Evolutionary conservation across 2,329 filamentous ascomycete species (phyloP).

Genomic region (Penicillium olsonii): DNA sequence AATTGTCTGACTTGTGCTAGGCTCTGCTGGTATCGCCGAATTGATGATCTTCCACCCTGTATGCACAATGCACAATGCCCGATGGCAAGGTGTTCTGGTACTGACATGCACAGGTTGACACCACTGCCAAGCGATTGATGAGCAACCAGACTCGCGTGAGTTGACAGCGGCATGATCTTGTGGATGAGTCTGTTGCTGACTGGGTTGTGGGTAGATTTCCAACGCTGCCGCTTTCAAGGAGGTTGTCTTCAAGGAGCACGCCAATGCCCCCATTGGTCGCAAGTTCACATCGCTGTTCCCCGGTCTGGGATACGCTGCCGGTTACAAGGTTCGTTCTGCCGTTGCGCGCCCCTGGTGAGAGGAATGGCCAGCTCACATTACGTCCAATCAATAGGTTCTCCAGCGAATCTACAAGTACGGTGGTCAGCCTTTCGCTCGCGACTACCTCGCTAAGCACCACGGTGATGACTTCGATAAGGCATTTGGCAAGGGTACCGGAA

Average conservation of each 20-base stretch:
- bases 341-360: neutral
- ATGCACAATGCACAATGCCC: conserved; percentile 40
- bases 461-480: conserved; percentile 79
- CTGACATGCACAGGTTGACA: conserved; percentile 72
- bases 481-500: conserved; percentile 96
- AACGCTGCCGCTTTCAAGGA: conserved; percentile 70
- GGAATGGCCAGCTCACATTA: neutral
- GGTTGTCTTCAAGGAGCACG: conserved; percentile 92
- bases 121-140: conserved; percentile 98
- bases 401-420: conserved; percentile 99
- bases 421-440: conserved; percentile 90
- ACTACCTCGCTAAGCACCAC: conserved; percentile 80
- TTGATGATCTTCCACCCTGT: conserved; percentile 90
- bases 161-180: conserved; percentile 7
- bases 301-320: conserved; percentile 92
- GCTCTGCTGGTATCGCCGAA: conserved; percentile 89
- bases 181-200: conserved; percentile 6
- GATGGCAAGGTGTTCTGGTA: neutral
- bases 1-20: conserved; percentile 50
- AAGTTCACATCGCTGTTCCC: conserved; percentile 98
- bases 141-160: conserved; percentile 83
- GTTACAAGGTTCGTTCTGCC: conserved; percentile 78
- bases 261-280: conserved; percentile 64
- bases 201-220: conserved; percentile 50
- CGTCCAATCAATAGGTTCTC: conserved; percentile 59